Conservation (phyloP, 352 stramenopile genomes). For the Globisporangium polare region DNA sequence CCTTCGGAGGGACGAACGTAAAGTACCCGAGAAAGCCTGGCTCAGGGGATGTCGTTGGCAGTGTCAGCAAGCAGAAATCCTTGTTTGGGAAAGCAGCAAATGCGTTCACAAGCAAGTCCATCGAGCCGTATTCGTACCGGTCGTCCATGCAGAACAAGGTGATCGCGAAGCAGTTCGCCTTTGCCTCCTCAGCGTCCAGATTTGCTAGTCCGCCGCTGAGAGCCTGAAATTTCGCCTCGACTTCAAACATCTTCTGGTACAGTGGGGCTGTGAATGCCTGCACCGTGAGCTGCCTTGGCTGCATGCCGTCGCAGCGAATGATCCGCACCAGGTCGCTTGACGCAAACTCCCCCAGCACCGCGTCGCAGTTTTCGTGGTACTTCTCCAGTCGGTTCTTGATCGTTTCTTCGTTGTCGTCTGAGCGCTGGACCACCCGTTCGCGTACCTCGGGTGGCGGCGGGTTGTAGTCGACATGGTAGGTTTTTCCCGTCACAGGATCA, state of each 20-base stretch:
- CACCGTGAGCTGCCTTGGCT: conserved; percentile 30
- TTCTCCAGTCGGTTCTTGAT: conserved; percentile 81
- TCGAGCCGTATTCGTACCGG: conserved; percentile 33
- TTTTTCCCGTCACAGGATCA: conserved; percentile 90
- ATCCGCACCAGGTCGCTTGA: conserved; percentile 33
- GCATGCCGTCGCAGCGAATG: conserved; percentile 56
- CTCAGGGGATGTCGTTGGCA: conserved; percentile 43
- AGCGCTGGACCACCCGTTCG: conserved; percentile 75
- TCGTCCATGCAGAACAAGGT: conserved; percentile 65
- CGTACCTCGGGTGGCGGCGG: conserved; percentile 73
- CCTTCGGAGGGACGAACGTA: conserved; percentile 31
- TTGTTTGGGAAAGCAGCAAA: conserved; percentile 49
- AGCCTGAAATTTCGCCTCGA: conserved; percentile 28
- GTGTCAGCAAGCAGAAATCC: conserved; percentile 55
- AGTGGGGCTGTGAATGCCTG: conserved; percentile 47
- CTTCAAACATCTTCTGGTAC: conserved; percentile 40
- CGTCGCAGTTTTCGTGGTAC: conserved; percentile 69
- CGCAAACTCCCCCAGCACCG: conserved; percentile 44
- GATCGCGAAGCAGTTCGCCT: conserved; percentile 55
- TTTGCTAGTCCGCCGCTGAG: conserved; percentile 22
- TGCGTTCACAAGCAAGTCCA: conserved; percentile 41
- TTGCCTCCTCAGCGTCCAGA: conserved; percentile 33
- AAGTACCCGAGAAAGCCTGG: conserved; percentile 48
- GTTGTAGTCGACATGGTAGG: conserved; percentile 96
- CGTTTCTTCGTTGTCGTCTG: conserved; percentile 93